phyloP scores from a whole-genome alignment of 352 stramenopile species.

The Pythium pyrilobum region DNA sequence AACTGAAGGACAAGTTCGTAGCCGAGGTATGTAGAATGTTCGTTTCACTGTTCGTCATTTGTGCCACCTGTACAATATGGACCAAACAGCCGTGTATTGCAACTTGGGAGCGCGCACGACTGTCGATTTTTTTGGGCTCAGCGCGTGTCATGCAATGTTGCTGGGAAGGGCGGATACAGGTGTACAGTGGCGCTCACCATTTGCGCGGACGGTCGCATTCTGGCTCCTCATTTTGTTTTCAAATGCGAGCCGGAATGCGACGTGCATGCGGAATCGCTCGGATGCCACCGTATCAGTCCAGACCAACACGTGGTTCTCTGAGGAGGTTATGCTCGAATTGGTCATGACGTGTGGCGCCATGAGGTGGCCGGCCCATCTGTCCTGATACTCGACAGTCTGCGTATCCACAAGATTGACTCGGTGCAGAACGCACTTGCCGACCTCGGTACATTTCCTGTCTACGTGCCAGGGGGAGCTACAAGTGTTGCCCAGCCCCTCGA shows the following conservation, averaged over 20 bases:
- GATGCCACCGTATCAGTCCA: conserved; percentile 10
- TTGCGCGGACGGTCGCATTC: background rate
- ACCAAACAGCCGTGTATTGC: background rate
- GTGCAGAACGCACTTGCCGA: conserved; percentile 1
- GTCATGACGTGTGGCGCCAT: conserved; percentile 10
- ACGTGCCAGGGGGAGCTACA: conserved; percentile 6
- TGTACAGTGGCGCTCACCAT: conserved; percentile 12
- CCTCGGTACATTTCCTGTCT: background rate
- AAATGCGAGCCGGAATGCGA: conserved; percentile 3
- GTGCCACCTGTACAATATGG: conserved; percentile 6
- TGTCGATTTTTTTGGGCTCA: background rate
- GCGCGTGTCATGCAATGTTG: background rate
- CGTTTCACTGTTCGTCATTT: background rate
- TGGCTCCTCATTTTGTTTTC: conserved; percentile 15
- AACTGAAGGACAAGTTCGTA: background rate
- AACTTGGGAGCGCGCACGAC: background rate
- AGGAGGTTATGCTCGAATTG: conserved; percentile 16
- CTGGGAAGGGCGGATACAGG: conserved; percentile 3
- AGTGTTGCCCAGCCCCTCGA: conserved; percentile 10
- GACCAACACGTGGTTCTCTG: conserved; percentile 11
- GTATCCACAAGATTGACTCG: conserved; percentile 1
- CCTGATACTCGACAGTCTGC: conserved; percentile 8
- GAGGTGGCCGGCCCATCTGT: background rate
- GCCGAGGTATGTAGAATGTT: background rate
- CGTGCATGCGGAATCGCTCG: background rate